phyloP scores from a whole-genome alignment of 2,329 filamentous ascomycete genomes.

The Pestalotiopsis fici region DNA sequence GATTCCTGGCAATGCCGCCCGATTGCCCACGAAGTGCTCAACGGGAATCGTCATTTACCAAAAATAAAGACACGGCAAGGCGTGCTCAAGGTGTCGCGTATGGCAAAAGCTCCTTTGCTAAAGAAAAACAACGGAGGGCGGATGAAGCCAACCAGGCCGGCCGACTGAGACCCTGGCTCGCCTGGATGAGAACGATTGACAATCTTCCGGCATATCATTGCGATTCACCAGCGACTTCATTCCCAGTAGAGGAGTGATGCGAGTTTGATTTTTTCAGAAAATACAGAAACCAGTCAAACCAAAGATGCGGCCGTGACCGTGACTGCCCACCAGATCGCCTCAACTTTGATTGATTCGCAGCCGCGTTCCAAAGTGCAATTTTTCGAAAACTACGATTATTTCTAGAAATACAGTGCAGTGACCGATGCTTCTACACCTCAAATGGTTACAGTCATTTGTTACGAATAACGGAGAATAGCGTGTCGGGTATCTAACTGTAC shows the following conservation, averaged over 20 bases:
- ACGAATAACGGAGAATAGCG: neutral
- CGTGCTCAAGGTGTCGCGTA: neutral
- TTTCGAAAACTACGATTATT: neutral
- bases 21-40: neutral
- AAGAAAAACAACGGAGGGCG: neutral
- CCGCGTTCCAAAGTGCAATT: neutral
- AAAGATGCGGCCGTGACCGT: neutral
- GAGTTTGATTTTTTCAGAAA: neutral
- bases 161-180: neutral
- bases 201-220: neutral
- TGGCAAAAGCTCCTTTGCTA: neutral
- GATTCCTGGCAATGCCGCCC: neutral
- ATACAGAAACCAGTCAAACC: neutral
- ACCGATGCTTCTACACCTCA: rapidly evolving
- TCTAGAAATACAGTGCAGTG: neutral
- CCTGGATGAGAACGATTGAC: neutral
- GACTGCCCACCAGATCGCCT: neutral
- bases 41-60: neutral
- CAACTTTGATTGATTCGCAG: neutral
- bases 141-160: neutral
- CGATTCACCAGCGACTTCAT: neutral
- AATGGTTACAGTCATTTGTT: neutral
- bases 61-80: neutral
- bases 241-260: neutral
- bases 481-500: neutral